Evolutionary conservation across 2,329 filamentous ascomycete genomes (phyloP).

Genomic region (Periconia digitata): DNA sequence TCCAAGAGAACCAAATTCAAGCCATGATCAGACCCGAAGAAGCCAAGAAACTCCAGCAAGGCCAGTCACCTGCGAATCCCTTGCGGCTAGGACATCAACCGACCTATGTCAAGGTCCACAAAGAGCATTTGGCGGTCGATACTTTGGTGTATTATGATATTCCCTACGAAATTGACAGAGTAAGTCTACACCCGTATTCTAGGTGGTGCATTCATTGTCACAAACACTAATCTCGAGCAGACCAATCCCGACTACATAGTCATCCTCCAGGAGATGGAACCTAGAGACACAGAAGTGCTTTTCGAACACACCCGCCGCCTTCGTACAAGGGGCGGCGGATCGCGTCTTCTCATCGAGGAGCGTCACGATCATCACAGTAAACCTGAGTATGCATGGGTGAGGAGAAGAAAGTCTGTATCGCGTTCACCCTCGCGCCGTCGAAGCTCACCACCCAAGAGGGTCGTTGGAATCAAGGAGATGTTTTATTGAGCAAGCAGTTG

Average conservation of each 20-base stretch:
- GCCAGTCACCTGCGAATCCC: conserved; percentile 34
- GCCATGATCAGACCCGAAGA: conserved; percentile 52
- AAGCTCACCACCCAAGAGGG: conserved; percentile 26
- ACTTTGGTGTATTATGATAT: conserved; percentile 53
- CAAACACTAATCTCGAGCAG: conserved; percentile 24
- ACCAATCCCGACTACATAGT: conserved; percentile 51
- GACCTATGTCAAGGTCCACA: conserved; percentile 52
- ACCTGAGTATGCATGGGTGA: conserved; percentile 51
- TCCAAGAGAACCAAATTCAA: conserved; percentile 52
- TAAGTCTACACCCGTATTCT: conserved; percentile 34
- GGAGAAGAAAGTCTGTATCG: conserved; percentile 33
- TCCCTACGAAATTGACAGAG: conserved; percentile 51
- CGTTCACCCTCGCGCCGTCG: conserved; percentile 34
- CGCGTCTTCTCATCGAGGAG: conserved; percentile 47
- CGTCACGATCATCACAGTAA: conserved; percentile 41
- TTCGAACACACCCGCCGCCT: conserved; percentile 54
- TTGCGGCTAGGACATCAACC: conserved; percentile 39
- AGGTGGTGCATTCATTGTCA: background rate
- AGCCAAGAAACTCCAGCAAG: conserved; percentile 41
- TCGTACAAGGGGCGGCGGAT: conserved; percentile 30
- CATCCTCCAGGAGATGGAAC: conserved; percentile 53
- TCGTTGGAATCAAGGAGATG: conserved; percentile 37
- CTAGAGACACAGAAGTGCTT: conserved; percentile 51
- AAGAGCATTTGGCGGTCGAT: conserved; percentile 49
- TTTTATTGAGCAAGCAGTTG: conserved; percentile 11